A percentile compares a stretch with the other conserved stretches of the same genome.
Evolutionary conservation across 2,329 filamentous ascomycete genomes (phyloP).

Genomic region (Pseudogymnoascus sp.): DNA sequence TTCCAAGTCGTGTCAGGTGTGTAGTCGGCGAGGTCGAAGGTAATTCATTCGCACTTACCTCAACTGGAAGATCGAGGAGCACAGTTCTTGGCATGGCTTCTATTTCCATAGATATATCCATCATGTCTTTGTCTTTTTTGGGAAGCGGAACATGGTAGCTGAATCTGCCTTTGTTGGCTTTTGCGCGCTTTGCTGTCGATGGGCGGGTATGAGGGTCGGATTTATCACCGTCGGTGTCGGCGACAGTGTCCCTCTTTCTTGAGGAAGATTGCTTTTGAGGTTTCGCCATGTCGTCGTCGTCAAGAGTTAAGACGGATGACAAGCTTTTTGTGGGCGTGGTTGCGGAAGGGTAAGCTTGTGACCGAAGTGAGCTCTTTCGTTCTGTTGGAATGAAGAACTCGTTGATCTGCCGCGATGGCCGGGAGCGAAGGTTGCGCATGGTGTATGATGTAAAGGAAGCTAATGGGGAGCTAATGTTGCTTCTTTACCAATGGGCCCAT

Average conservation of each 20-base stretch:
- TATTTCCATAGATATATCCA: neutral
- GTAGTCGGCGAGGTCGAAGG: neutral
- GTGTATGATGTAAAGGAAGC: neutral
- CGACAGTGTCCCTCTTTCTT: neutral
- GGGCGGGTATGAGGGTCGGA: neutral
- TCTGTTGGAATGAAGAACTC: neutral
- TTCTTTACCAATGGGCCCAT: neutral
- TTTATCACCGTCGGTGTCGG: neutral
- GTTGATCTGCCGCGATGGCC: neutral
- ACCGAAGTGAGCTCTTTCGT: neutral
- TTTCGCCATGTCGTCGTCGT: neutral
- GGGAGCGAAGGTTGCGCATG: neutral
- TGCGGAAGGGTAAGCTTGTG: neutral
- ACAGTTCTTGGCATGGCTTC: neutral
- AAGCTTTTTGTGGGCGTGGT: neutral
- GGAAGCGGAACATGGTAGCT: neutral
- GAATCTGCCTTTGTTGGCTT: neutral
- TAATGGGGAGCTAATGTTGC: neutral
- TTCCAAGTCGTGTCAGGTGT: neutral
- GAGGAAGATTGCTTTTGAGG: neutral
- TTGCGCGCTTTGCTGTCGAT: neutral
- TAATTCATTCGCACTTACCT: neutral
- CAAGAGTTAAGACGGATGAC: neutral
- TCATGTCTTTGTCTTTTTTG: neutral
- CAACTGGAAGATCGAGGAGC: neutral